Base-by-base conservation (phyloP, 2,329 filamentous ascomycete species). In the Emydomyces testavorans region DNA sequence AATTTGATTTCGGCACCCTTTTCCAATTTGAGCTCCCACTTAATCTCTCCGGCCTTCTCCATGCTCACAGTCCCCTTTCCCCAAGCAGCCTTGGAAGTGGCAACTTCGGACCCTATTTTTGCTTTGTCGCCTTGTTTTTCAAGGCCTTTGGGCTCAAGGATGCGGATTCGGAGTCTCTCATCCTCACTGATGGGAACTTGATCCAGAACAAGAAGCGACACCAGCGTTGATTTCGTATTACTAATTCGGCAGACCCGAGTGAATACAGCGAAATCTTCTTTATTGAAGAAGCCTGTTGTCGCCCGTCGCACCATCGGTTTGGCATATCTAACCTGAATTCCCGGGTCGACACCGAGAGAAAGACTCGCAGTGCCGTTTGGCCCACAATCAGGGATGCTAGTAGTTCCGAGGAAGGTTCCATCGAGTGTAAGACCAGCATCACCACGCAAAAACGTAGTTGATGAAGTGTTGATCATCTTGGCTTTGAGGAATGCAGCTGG, bases 11-110 rank as follows among this genome's bases (percentile, higher is more conserved):
- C 70, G 56, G 72, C 71, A 21, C 79, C 77, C 0, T 76, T 70
- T 51, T 79, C 74, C 43, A 83, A 60, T 36, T 60, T 68, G 8
- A 83, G 71, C 45, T 75, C 70, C 77, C 79, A 83, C 46, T 62
- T 61, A 3, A 83, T 60, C 61, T 80, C 73, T 2, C 79, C 79
- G 3, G 63, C 67, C 62, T 78, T 77, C 60, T 72, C 74, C 44
- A 80, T 57, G n/a, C 54, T 62, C 0, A 74, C 76, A 1, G 64
- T 65, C 2, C 76, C 78, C 47, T 61, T 71, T 2, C 77, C 79
- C 75, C 77, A 80, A 13, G 59, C 32, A 23, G 45, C 43, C 16
- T 43, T 50, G 10, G 29, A 24, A 23, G n/a, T 36, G 39, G 24
- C 51, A 16, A 50, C 50, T 54, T 50, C 55, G 1, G 41, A 26